A percentile compares a stretch with the other conserved stretches of the same genome.
Conservation (phyloP, 169 alveolate species). For the Perkinsus marinus region DNA sequence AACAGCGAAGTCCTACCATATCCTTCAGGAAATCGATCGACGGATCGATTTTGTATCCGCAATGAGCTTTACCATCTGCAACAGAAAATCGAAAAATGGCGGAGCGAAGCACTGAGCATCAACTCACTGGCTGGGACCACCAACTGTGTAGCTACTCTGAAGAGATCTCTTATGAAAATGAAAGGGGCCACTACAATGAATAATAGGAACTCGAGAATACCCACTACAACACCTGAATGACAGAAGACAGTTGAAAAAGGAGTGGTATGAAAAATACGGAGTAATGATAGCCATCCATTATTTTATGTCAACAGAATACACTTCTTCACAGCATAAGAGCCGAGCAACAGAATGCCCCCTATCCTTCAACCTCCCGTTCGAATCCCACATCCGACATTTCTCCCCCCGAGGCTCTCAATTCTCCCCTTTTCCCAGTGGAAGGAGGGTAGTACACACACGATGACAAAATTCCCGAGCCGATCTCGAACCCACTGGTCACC, state of each 20-base stretch:
- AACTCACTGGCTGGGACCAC: background rate
- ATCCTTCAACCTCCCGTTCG: no score
- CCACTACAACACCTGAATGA: background rate
- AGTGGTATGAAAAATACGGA: background rate
- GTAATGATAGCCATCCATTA: no score
- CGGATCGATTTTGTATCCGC: background rate
- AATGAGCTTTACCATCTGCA: background rate
- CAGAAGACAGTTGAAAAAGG: background rate
- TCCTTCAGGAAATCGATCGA: background rate
- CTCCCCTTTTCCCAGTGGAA: no score
- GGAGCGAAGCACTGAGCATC: background rate
- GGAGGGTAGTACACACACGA: no score
- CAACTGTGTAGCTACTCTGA: background rate
- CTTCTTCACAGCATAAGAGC: no score
- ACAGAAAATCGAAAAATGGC: background rate
- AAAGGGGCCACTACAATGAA: background rate
- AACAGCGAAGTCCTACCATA: background rate
- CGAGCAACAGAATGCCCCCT: no score
- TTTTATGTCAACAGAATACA: no score
- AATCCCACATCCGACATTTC: no score
- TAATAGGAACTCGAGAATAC: background rate
- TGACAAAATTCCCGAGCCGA: no score
- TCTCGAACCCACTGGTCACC: no score
- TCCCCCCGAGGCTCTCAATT: no score
- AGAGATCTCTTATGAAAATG: background rate